Percentiles rank a stretch among this genome's conserved stretches.
Conservation (phyloP, 192 early-diverging fungal genomes). For the Backusella parvicylindrica region DNA sequence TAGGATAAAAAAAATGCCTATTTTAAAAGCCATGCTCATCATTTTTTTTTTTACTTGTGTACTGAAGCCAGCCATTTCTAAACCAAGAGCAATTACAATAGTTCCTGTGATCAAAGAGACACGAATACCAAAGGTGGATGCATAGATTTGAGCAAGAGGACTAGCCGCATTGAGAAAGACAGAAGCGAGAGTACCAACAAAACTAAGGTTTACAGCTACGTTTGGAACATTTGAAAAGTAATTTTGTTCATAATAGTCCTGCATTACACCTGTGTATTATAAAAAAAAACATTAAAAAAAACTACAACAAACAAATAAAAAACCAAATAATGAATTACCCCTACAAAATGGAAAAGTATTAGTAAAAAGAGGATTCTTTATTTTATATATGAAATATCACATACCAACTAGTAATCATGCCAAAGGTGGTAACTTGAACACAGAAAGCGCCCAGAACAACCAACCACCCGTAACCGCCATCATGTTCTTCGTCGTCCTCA, state of each 20-base stretch:
- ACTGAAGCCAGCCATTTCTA: conserved; percentile 19
- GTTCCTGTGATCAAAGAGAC: conserved; percentile 9
- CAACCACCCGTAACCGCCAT: conserved; percentile 41
- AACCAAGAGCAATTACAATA: not conserved
- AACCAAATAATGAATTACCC: not conserved
- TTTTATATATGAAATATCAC: not conserved
- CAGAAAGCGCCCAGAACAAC: conserved; percentile 39
- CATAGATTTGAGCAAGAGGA: conserved; percentile 16
- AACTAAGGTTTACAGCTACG: conserved; percentile 10
- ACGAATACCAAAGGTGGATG: conserved; percentile 3
- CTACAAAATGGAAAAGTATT: not conserved
- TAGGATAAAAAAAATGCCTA: not conserved
- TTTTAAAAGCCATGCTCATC: too few relatives aligned
- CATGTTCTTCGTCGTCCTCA: conserved; percentile 18
- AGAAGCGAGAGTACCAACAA: conserved; percentile 22
- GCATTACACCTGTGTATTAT: conserved; percentile 21
- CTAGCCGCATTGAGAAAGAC: conserved; percentile 12
- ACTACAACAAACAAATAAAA: conserved; percentile 3
- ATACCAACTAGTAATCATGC: conserved; percentile 13
- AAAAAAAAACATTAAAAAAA: not conserved
- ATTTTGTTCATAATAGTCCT: conserved; percentile 27
- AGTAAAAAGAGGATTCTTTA: not conserved
- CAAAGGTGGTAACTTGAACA: conserved; percentile 26
- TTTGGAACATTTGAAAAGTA: conserved; percentile 10
- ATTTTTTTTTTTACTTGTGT: conserved; percentile 22